Evolutionary conservation across 768 basidiomycete species (phyloP).

Genomic region (Ramaria rubella): DNA sequence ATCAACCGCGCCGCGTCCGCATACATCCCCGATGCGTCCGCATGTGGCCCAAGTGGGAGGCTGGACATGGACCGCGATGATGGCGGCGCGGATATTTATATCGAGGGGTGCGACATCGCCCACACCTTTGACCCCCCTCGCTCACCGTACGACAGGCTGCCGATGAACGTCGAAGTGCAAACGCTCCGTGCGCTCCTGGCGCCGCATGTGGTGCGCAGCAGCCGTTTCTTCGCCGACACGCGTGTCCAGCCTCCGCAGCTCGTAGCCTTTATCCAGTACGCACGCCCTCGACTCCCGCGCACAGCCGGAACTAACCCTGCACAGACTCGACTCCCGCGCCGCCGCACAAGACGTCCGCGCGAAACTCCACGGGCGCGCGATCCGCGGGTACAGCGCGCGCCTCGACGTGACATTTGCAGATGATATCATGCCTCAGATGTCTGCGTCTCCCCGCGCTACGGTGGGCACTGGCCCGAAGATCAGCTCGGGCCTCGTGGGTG

Average conservation of each 20-base stretch:
- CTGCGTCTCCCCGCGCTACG: no score
- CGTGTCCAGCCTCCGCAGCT: not conserved
- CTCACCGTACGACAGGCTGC: constrained; percentile 37
- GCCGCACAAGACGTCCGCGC: constrained; percentile 77
- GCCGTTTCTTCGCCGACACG: constrained; percentile 54
- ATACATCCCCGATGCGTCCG: not conserved
- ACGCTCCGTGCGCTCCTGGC: constrained; percentile 60
- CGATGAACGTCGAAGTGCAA: constrained; percentile 63
- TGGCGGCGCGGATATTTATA: constrained; percentile 82
- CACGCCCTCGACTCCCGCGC: not conserved
- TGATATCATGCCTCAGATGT: no score
- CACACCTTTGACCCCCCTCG: not conserved
- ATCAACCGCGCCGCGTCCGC: constrained; percentile 48
- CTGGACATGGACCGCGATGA: not conserved
- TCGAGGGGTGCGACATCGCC: constrained; percentile 69
- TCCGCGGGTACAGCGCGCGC: constrained; percentile 67
- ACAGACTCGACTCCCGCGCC: constrained; percentile 59
- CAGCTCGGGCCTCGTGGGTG: not conserved
- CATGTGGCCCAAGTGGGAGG: not conserved
- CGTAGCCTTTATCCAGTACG: not conserved
- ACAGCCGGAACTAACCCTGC: not conserved
- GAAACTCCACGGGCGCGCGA: constrained; percentile 71
- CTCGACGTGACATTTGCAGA: constrained; percentile 1
- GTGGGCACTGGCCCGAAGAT: not conserved
- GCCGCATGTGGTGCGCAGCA: constrained; percentile 67